Base-by-base conservation (phyloP, 176 grass and related monocot species). In the Pontederia paniculata region DNA sequence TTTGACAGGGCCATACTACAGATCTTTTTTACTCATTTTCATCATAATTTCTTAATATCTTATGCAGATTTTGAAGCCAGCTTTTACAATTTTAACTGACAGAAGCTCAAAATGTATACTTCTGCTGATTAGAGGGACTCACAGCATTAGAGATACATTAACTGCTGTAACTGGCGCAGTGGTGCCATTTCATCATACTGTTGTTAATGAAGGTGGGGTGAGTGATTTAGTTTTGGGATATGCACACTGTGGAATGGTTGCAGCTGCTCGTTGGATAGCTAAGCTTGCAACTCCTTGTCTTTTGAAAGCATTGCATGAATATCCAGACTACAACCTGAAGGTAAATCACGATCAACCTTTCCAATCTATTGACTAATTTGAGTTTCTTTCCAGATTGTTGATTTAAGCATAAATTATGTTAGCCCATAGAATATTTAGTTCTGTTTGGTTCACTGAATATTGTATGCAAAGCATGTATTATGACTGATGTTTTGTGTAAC, bases 171-270 rank as follows among this genome's bases (percentile, higher is more conserved):
- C 83, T 55, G 91, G 86, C 74, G 91, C 91, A 58, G 76, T 97
- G 15, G 91, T 97, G 57, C 91, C 91, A 21, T 97, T 97, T 60
- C 91, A 97, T 72, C 91, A 97, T 73, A 90, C 91, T 16, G 74
- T 97, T 63, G 61, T 97, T 76, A 71, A 76, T 71, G 82, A 90
- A 84, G 79, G 86, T 71, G 91, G 91, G 50, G 69, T 97, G 70
- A 87, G 86, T 1, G 86, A 97, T 69, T 74, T 97, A 75, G 69
- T 97, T 81, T 76, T 97, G 72, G 91, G 91, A 16, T 97, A 97
- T 83, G 91, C 91, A n/a, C 91, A 97, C 67, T 97, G 80, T 69
- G 91, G 91, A 55, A 97, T 97, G 91, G 91, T 97, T 74, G 91
- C 91, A 42, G 91, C 86, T 57, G 91, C 86, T 76, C 82, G 91